Base-by-base conservation (phyloP, 257 asterid species). In the Solanum chmielewskii region DNA sequence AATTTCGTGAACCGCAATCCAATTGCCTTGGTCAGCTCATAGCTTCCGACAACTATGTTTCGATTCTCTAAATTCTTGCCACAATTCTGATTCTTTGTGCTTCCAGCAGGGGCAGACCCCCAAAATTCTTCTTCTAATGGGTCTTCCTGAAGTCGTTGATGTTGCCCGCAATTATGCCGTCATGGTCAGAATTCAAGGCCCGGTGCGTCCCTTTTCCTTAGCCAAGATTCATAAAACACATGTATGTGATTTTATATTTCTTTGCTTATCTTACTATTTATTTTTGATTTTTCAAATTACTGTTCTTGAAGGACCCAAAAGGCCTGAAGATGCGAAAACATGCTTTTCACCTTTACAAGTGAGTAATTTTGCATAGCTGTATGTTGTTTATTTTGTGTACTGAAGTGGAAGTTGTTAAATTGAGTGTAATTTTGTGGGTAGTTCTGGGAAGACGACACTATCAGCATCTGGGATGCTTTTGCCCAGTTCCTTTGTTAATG, bases 171-270 rank as follows among this genome's bases (percentile, higher is more conserved):
- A 91, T 80, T 95, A 94, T 84, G 91, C 99, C 64, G 97, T 96
- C 39, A 95, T 97, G 99, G 96, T 97, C 93, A 90, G 98, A 92
- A 94, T 95, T 91, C 98, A 95, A 93, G 99, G 99, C 92, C 98
- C 99, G 18, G 99, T 97, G 85, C 94, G 98, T 90, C 88, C 41
- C 75, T 7, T 39, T 71, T 68, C 86, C 47, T 52, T 33, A 12
- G 18, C 68, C 69, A 18, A 80, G 25, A 80, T 45, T 47, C 83
- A 25, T 33, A 27, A 29, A 11, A 37, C 16, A 64, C 42, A 64
- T 39, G 41, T 64, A 37, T 44, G 23, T 70, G 45, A 82, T 45
- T 91, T 25, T 80, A 12, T 62, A 41, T 60, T 45, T 13, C 74
- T 42, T 73, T 8, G 39, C 62, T n/a, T 47, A 27, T 71, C 33